A percentile compares a stretch with the other conserved stretches of the same genome.
Conservation (phyloP, 2,329 filamentous ascomycete species). For the Calonectria pseudoreteaudii region DNA sequence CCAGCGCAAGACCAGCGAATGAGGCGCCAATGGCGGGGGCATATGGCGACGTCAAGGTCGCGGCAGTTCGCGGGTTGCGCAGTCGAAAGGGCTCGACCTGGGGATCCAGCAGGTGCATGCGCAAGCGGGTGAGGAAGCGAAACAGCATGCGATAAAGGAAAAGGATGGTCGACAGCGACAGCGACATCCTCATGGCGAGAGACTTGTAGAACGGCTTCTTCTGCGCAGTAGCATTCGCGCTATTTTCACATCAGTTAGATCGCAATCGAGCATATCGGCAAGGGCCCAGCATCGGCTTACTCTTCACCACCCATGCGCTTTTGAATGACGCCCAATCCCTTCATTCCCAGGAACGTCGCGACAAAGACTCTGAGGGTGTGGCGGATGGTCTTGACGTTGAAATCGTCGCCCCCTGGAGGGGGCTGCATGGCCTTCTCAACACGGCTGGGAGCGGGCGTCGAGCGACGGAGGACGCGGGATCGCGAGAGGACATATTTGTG, state of each 20-base stretch:
- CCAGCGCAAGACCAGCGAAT: conserved; percentile 84
- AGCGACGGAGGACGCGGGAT: conserved; percentile 67
- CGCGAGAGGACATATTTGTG: conserved; percentile 86
- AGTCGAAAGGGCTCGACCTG: conserved; percentile 83
- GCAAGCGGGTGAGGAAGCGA: conserved; percentile 86
- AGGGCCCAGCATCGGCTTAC: conserved; percentile 49
- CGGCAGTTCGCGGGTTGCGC: conserved; percentile 82
- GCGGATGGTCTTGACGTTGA: conserved; percentile 77
- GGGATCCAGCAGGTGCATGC: conserved; percentile 82
- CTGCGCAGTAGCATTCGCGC: conserved; percentile 46
- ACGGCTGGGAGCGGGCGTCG: conserved; percentile 66
- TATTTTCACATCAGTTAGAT: conserved; percentile 30
- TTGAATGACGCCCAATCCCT: conserved; percentile 68
- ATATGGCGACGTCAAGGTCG: conserved; percentile 82
- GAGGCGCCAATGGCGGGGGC: conserved; percentile 93
- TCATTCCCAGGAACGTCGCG: conserved; percentile 71
- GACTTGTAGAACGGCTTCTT: conserved; percentile 72
- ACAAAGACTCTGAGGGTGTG: conserved; percentile 79
- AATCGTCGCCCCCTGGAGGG: conserved; percentile 66
- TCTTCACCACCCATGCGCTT: conserved; percentile 60
- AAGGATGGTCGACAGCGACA: conserved; percentile 86
- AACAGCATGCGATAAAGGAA: conserved; percentile 90
- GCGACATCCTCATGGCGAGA: conserved; percentile 79
- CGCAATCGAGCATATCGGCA: background rate
- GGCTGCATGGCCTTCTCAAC: conserved; percentile 58